phyloP scores from a whole-genome alignment of 2,329 filamentous ascomycete genomes.

The Coniella vitis region DNA sequence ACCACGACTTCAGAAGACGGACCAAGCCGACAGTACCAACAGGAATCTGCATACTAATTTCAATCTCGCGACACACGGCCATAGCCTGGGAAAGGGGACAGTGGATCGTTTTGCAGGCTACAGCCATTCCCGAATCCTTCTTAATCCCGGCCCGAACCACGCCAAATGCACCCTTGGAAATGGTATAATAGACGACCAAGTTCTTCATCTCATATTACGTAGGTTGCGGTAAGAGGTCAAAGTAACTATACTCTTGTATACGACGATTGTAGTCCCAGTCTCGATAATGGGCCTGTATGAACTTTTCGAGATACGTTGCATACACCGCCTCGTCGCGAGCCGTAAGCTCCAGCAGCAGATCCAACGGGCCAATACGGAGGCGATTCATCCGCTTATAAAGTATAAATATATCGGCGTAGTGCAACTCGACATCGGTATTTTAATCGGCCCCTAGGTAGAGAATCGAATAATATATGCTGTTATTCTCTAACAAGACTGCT shows the following conservation, averaged over 20 bases:
- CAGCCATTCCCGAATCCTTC: conserved; percentile 3
- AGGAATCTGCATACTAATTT: not conserved
- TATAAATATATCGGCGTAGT: not conserved
- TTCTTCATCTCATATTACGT: not conserved
- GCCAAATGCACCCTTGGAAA: conserved; percentile 13
- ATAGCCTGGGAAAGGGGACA: not conserved
- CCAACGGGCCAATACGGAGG: conserved; percentile 5
- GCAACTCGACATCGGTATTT: not conserved
- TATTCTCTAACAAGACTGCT: not conserved
- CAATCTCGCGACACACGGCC: not conserved
- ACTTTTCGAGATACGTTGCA: not conserved
- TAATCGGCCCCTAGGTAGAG: not conserved
- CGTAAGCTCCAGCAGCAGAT: not conserved
- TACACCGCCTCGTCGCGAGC: not conserved
- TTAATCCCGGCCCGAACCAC: conserved; percentile 11
- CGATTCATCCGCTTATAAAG: conserved; percentile 1
- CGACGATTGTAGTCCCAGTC: not conserved
- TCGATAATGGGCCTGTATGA: not conserved
- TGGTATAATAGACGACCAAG: conserved; percentile 12
- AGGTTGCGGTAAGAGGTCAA: not conserved
- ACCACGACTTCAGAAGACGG: not conserved
- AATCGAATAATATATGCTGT: not conserved
- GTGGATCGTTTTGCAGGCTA: conserved; percentile 14
- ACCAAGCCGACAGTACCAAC: not conserved
- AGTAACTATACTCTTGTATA: not conserved